Conservation (phyloP, 345 rosid genomes). For the Gossypium arboreum region DNA sequence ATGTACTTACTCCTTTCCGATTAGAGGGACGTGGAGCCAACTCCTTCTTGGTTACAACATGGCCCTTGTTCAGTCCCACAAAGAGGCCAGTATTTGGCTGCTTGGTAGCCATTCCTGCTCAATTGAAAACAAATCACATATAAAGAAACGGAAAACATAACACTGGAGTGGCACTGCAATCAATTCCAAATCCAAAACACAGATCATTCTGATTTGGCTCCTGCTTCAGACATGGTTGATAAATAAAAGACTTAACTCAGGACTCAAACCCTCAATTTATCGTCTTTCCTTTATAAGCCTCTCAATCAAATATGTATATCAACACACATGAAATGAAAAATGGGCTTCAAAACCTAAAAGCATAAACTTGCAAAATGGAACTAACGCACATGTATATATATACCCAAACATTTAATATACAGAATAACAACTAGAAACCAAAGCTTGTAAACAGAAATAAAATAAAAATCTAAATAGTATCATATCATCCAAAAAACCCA, state of each 20-base stretch:
- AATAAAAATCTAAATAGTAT: neutral
- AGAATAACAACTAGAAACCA: neutral
- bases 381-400: no score
- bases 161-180: neutral
- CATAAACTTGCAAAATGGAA: no score
- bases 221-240: neutral
- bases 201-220: neutral
- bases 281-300: neutral
- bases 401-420: neutral
- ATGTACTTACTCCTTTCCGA: conserved; percentile 50
- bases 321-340: neutral
- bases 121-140: neutral
- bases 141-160: neutral
- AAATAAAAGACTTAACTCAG: neutral
- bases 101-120: conserved; percentile 51
- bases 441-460: neutral
- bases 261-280: neutral
- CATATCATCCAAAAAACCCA: neutral
- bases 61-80: conserved; percentile 63
- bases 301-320: neutral
- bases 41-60: conserved; percentile 35
- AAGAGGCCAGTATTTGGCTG: conserved; percentile 56
- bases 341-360: neutral
- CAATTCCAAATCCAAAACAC: neutral
- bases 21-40: conserved; percentile 39